A percentile compares a stretch with the other conserved stretches of the same genome.
Evolutionary conservation across 2,329 filamentous ascomycete genomes (phyloP).

Genomic region (Sclerotinia borealis): DNA sequence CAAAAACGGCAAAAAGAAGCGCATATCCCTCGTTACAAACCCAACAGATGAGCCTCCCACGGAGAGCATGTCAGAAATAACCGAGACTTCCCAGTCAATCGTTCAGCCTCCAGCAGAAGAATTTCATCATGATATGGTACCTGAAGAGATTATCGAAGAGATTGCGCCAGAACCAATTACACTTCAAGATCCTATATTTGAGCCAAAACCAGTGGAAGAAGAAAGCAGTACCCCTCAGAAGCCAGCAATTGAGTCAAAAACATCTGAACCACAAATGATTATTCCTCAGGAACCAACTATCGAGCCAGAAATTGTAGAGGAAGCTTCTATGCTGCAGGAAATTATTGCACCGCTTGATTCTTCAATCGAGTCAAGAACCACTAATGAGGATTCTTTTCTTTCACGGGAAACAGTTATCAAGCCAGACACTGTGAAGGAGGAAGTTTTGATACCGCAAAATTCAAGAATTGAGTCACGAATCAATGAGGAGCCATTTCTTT

Average conservation of each 20-base stretch:
- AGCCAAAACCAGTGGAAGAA: background rate
- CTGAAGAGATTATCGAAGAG: background rate
- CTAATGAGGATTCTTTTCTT: background rate
- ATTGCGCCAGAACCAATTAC: background rate
- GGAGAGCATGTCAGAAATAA: background rate
- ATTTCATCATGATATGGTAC: background rate
- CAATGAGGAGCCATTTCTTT: background rate
- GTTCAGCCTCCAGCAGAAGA: background rate
- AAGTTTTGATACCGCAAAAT: background rate
- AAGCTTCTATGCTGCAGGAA: background rate
- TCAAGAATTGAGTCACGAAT: background rate
- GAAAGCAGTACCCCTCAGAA: background rate
- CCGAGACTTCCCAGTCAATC: background rate
- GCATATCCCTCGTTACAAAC: slow-evolving; percentile 9
- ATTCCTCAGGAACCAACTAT: background rate
- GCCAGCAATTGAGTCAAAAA: background rate
- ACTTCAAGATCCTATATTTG: background rate
- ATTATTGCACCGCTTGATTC: background rate
- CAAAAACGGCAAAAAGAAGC: slow-evolving; percentile 21
- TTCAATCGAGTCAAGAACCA: background rate
- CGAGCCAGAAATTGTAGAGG: background rate
- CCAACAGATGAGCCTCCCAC: background rate
- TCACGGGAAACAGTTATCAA: background rate
- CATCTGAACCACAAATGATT: background rate
- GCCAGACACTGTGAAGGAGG: background rate